Conservation (phyloP, 31 red algal species). For the Asparagopsis taxiformis region DNA sequence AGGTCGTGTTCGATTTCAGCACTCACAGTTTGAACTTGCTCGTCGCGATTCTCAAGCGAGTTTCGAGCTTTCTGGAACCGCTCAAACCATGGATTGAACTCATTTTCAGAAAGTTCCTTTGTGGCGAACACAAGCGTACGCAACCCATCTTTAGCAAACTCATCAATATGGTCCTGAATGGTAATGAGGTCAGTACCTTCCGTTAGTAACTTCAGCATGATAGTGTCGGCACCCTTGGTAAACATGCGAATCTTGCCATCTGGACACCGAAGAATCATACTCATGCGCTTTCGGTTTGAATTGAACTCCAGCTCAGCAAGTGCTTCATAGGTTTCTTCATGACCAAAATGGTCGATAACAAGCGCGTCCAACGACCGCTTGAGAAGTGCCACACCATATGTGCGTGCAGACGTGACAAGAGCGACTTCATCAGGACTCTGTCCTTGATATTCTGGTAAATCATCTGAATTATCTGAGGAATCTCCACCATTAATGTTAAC, state of each 20-base stretch:
- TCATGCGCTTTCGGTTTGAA: conserved; percentile 86
- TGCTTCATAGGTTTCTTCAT: conserved; percentile 44
- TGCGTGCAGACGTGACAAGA: conserved; percentile 73
- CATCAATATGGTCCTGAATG: conserved; percentile 79
- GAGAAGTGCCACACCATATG: conserved; percentile 73
- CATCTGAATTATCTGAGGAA: conserved; percentile 9
- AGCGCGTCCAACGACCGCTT: conserved; percentile 64
- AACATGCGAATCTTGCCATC: conserved; percentile 78
- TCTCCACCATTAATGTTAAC: conserved; percentile 1
- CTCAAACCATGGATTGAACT: conserved; percentile 56
- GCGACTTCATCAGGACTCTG: conserved; percentile 92
- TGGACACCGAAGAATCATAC: conserved; percentile 72
- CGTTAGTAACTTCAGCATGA: conserved; percentile 69
- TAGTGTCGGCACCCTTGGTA: conserved; percentile 88
- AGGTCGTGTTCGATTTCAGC: conserved; percentile 71
- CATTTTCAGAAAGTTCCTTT: conserved; percentile 45
- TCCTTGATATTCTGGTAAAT: conserved; percentile 73
- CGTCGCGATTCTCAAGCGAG: conserved; percentile 51
- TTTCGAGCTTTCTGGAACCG: conserved; percentile 69
- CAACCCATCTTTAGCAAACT: conserved; percentile 89
- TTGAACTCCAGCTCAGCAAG: conserved; percentile 83
- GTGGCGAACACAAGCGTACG: conserved; percentile 84
- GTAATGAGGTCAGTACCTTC: conserved; percentile 5
- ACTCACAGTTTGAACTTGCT: conserved; percentile 35
- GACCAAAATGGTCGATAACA: conserved; percentile 44